Base-by-base conservation (phyloP, 305 asterid species). In the Salvia sclarea region DNA sequence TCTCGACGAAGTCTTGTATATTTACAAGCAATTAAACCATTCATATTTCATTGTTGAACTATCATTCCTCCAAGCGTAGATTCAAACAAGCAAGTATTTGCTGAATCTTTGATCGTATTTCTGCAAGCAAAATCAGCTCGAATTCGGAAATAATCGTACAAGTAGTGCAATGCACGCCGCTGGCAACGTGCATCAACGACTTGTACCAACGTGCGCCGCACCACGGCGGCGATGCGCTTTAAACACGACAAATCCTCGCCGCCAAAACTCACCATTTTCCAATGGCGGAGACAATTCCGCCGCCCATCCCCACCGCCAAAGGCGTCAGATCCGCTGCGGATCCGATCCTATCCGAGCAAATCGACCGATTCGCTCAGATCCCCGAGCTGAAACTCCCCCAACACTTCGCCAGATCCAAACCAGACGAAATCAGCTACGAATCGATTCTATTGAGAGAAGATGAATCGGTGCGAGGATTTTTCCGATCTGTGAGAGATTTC, bases 251-350 rank as follows among this genome's bases (percentile, higher is more conserved):
- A 38, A 49, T 24, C 24, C 33, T 69, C 55, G 55, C 50, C 11
- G 60, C 41, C 14, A 48, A 13, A 62, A 16, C 14, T 30, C 16
- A 5, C 10, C 40, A 50, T 68, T 37, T 44, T 24, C 70, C 66
- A 33, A 65, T 78, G 76, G 76, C 75, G 52, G 40, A 16, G 17
- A n/a, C 3, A 2, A 47, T 57, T 37, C 53, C 78, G 30, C 77
- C 82, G 16, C 95, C 92, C 11, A 64, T 88, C 53, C 90, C 89
- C 25, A 88, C 86, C 0, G 85, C 76, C 56, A 75, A 38, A 64
- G 90, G 90, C 17, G 72, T 80, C 24, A 80, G 88, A 5, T 86
- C 85, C 20, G 86, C 87, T 18, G 82, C 75, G 9, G 73, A 75
- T 71, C 77, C 84, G 18, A 18, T 64, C 9, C 68, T 82, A 11